Percentiles rank a stretch among this genome's conserved stretches.
These are phyloP conservation scores for Trichoderma koningii DNA, from an alignment of 2,329 filamentous ascomycete genomes.

Conservation along the genomic window DNA sequence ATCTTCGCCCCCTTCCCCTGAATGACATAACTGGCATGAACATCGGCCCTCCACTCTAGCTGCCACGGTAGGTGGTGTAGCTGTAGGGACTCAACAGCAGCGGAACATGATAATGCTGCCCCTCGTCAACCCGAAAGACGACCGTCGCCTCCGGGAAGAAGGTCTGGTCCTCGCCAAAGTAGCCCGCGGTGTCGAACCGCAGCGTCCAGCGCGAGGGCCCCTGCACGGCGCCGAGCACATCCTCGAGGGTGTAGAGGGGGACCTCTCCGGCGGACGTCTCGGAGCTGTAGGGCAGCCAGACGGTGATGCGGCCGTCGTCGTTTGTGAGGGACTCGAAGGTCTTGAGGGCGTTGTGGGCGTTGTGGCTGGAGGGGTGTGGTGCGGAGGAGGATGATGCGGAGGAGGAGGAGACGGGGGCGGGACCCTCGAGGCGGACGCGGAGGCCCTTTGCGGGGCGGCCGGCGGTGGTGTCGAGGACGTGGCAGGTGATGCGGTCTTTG, in stretches of 20 bases:
- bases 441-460: slow-evolving; percentile 69
- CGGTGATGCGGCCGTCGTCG: slow-evolving; percentile 70
- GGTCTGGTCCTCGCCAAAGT: slow-evolving; percentile 65
- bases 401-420: slow-evolving; percentile 23
- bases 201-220: slow-evolving; percentile 64
- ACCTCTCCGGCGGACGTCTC: slow-evolving; percentile 56
- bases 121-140: slow-evolving; percentile 54
- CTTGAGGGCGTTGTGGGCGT: slow-evolving; percentile 38
- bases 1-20: neutral
- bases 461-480: slow-evolving; percentile 79
- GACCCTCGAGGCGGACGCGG: slow-evolving; percentile 64
- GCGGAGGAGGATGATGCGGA: neutral
- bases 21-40: no score
- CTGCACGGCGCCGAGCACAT: slow-evolving; percentile 52
- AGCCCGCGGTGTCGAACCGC: slow-evolving; percentile 70
- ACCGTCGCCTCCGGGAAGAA: slow-evolving; percentile 64
- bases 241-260: slow-evolving; percentile 59
- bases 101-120: slow-evolving; percentile 78
- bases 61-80: slow-evolving; percentile 81
- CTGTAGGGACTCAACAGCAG: slow-evolving; percentile 75
- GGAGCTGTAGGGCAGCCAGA: slow-evolving; percentile 64
- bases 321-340: slow-evolving; percentile 71
- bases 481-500: slow-evolving; percentile 77
- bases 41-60: slow-evolving; percentile 46
- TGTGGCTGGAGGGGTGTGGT: slow-evolving; percentile 33